A percentile compares a stretch with the other conserved stretches of the same genome.
These are phyloP conservation scores for Pelargonium nanum DNA, from an alignment of 345 rosid species.

Conservation along the genomic window DNA sequence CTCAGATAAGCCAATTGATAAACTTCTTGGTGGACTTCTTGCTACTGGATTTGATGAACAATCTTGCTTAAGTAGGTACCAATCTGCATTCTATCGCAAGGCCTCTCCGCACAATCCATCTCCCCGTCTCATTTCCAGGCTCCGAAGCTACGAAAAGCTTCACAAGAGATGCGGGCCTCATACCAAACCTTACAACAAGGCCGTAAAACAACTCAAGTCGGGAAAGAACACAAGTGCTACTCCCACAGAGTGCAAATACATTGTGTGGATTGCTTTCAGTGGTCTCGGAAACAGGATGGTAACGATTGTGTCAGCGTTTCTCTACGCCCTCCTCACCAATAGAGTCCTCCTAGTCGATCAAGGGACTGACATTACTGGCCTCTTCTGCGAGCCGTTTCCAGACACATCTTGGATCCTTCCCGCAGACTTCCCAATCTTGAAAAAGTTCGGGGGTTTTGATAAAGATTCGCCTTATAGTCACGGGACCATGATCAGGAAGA, in stretches of 20 bases:
- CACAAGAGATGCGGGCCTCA: slow-evolving; percentile 55
- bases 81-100: slow-evolving; percentile 38
- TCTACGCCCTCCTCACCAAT: slow-evolving; percentile 55
- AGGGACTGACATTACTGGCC: slow-evolving; percentile 38
- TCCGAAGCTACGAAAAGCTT: slow-evolving; percentile 47
- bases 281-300: slow-evolving; percentile 69
- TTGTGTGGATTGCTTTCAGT: slow-evolving; percentile 56
- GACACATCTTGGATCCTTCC: slow-evolving; percentile 51
- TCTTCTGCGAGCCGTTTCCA: slow-evolving; percentile 65
- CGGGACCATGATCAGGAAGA: slow-evolving; percentile 45
- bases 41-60: slow-evolving; percentile 39
- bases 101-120: slow-evolving; percentile 43
- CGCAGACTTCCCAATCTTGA: slow-evolving; percentile 25
- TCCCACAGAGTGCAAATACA: slow-evolving; percentile 39
- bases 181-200: slow-evolving; percentile 28
- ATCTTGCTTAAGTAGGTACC: slow-evolving; percentile 46
- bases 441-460: slow-evolving; percentile 28
- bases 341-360: slow-evolving; percentile 53
- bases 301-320: slow-evolving; percentile 47
- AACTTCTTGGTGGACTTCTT: slow-evolving; percentile 44
- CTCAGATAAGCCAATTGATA: slow-evolving; percentile 13
- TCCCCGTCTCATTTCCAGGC: slow-evolving; percentile 44
- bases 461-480: slow-evolving; percentile 35
- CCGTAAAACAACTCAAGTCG: slow-evolving; percentile 22
- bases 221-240: slow-evolving; percentile 4